Evolutionary conservation across 2,329 filamentous ascomycete species (phyloP).

Genomic region (Aspergillus sp.): DNA sequence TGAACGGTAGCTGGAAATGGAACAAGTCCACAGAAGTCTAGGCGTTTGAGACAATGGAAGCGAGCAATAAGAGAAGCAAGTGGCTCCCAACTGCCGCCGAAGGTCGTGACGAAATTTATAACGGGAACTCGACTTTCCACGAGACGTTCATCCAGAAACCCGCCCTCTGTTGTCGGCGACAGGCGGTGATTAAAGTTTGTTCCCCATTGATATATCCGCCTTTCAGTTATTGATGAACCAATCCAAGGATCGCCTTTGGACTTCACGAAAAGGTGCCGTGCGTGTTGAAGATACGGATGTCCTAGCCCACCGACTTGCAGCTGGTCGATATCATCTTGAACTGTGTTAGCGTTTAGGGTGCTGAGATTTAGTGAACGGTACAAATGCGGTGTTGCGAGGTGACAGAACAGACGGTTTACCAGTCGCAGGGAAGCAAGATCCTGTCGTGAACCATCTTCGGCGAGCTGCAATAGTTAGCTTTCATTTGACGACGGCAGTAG

Average conservation of each 20-base stretch:
- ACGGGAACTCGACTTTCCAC: background rate
- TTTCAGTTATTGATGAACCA: no score
- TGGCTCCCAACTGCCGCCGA: background rate
- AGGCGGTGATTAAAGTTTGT: no score
- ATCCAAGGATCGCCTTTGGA: no score
- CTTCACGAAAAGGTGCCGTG: background rate
- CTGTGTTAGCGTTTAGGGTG: background rate
- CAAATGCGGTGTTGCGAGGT: background rate
- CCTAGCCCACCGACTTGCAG: background rate
- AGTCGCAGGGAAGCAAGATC: background rate
- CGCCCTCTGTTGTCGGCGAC: background rate
- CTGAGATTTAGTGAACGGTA: background rate
- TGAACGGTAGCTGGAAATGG: background rate
- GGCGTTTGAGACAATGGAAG: background rate
- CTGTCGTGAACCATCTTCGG: background rate
- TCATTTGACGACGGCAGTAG: background rate
- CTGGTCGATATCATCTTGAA: background rate
- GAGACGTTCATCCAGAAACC: background rate
- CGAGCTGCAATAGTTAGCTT: background rate
- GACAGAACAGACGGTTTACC: background rate
- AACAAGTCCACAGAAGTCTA: background rate
- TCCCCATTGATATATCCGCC: no score
- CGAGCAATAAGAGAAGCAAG: background rate
- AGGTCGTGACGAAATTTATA: accelerated
- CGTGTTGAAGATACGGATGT: background rate